These are phyloP conservation scores for Misopates orontium DNA, from an alignment of 257 asterid species.

Conservation along the genomic window DNA sequence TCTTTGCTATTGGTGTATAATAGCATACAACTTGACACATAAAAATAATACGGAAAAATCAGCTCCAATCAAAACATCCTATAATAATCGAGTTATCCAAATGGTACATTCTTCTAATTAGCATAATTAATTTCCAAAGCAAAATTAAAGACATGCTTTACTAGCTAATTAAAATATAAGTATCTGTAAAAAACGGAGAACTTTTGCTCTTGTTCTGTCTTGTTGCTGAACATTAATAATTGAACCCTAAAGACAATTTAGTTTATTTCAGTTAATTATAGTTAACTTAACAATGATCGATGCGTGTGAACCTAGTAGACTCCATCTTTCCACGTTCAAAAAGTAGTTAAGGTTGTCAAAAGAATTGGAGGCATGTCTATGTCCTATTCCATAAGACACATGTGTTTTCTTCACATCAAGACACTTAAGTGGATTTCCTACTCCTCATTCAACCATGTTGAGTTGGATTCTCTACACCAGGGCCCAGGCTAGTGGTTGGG, in stretches of 20 bases:
- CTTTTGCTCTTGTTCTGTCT: constrained; percentile 9
- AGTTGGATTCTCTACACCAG: constrained; percentile 36
- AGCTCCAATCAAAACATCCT: too few species aligned
- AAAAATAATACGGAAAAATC: too few species aligned
- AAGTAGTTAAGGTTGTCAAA: constrained; percentile 44
- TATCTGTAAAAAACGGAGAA: not conserved
- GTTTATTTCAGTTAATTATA: constrained; percentile 30
- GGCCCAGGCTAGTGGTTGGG: constrained; percentile 33
- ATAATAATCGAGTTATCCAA: too few species aligned
- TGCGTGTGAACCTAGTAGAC: constrained; percentile 49
- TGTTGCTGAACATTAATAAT: constrained; percentile 47
- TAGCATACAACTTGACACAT: too few species aligned
- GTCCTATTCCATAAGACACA: constrained; percentile 50
- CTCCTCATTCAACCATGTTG: constrained; percentile 49
- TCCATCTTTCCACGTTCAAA: constrained; percentile 59
- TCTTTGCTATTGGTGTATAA: too few species aligned
- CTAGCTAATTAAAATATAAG: too few species aligned
- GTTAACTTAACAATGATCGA: not conserved
- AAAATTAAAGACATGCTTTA: too few species aligned
- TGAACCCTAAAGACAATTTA: constrained; percentile 32
- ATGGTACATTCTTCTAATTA: too few species aligned
- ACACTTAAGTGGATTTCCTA: constrained; percentile 54
- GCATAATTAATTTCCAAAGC: too few species aligned
- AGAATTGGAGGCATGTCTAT: constrained; percentile 49
- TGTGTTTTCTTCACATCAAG: constrained; percentile 50